A percentile compares a stretch with the other conserved stretches of the same genome.
phyloP scores from a whole-genome alignment of 2,329 filamentous ascomycete species.

The Sporothrix dimorphospora region DNA sequence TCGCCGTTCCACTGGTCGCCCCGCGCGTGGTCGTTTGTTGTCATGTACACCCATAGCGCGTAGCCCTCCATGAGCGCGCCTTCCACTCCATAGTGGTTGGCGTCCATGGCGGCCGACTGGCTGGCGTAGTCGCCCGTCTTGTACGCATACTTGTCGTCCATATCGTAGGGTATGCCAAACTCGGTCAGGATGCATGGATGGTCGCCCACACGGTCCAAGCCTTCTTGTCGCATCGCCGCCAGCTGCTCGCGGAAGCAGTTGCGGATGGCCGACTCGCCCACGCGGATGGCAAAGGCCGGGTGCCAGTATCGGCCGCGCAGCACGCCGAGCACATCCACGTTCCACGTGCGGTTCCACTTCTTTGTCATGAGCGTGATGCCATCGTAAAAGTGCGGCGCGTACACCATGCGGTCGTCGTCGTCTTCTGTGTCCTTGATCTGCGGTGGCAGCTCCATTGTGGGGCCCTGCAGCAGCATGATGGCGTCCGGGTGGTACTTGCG shows the following conservation, averaged over 20 bases:
- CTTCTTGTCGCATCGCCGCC: conserved; percentile 79
- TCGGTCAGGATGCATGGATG: conserved; percentile 91
- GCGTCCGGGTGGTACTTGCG: conserved; percentile 75
- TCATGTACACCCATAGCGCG: conserved; percentile 85
- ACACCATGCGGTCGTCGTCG: conserved; percentile 87
- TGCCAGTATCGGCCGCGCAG: conserved; percentile 85
- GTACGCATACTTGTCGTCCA: conserved; percentile 96
- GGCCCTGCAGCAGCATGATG: conserved; percentile 88
- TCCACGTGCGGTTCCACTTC: conserved; percentile 98
- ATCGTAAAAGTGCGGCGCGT: conserved; percentile 95
- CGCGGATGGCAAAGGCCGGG: conserved; percentile 87
- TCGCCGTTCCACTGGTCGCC: conserved; percentile 98
- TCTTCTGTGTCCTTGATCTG: conserved; percentile 83
- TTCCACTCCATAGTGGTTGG: conserved; percentile 92
- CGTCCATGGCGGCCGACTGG: conserved; percentile 90
- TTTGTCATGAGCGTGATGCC: conserved; percentile 96
- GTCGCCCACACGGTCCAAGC: conserved; percentile 81
- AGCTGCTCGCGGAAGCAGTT: conserved; percentile 93
- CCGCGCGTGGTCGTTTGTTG: conserved; percentile 80
- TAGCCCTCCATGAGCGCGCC: conserved; percentile 82
- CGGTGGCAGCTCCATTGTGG: conserved; percentile 89
- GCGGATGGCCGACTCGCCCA: conserved; percentile 90
- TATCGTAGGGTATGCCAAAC: conserved; percentile 97
- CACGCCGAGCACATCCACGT: conserved; percentile 92
- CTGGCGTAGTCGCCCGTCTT: conserved; percentile 93